A percentile compares a stretch with the other conserved stretches of the same genome.
These are phyloP conservation scores for Chlorophyllum brunneum DNA, from an alignment of 768 basidiomycete genomes.

Conservation along the genomic window DNA sequence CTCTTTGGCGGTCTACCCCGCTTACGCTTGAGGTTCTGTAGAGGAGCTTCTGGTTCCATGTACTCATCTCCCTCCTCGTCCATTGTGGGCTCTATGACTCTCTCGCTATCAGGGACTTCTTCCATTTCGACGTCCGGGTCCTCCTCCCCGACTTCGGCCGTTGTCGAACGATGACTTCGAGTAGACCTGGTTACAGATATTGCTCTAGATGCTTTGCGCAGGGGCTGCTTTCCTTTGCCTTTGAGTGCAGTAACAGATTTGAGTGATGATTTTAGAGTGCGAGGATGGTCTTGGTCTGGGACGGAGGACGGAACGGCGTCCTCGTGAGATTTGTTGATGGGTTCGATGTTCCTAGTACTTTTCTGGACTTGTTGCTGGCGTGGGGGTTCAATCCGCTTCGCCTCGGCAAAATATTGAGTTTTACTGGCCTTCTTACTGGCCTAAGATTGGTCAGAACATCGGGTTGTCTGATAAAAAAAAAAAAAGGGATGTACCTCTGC, in stretches of 20 bases:
- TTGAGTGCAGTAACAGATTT: background rate
- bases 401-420: background rate
- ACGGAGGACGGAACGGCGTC: conserved; percentile 52
- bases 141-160: background rate
- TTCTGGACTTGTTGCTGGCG: background rate
- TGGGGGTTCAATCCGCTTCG: background rate
- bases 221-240: conserved; percentile 5
- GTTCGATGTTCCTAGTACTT: background rate
- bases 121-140: conserved; percentile 15
- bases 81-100: background rate
- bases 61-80: conserved; percentile 18
- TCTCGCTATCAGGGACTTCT: conserved; percentile 3
- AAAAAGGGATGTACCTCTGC: background rate
- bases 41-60: conserved; percentile 14
- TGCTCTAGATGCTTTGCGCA: background rate
- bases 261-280: background rate
- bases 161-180: conserved; percentile 5
- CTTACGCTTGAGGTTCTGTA: conserved; percentile 16
- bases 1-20: conserved; percentile 17
- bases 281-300: conserved; percentile 44
- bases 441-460: background rate
- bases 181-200: background rate
- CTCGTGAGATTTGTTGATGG: conserved; percentile 27
- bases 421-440: background rate
- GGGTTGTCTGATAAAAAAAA: background rate